These are phyloP conservation scores for Solanum clarkiae DNA, from an alignment of 257 asterid species.

Conservation along the genomic window DNA sequence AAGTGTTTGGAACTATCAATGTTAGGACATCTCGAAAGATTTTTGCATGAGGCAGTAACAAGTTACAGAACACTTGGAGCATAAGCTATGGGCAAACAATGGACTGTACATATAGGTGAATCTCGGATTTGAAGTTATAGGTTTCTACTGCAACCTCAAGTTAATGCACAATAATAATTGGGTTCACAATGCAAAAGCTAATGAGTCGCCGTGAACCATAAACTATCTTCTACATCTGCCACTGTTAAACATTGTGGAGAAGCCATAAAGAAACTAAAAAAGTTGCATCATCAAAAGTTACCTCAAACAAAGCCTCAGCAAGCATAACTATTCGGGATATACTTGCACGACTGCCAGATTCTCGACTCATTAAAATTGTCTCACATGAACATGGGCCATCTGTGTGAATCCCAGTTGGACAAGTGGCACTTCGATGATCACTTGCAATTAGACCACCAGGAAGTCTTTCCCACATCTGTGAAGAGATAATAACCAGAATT, in stretches of 20 bases:
- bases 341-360: constrained; percentile 61
- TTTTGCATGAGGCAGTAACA: neutral
- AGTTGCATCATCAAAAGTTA: constrained; percentile 8
- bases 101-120: neutral
- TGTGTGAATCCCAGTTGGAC: constrained; percentile 70
- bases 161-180: neutral
- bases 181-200: neutral
- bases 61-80: neutral
- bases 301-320: constrained; percentile 97
- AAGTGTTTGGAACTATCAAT: neutral
- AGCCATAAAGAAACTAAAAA: neutral
- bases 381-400: constrained; percentile 74
- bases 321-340: constrained; percentile 83
- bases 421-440: constrained; percentile 31
- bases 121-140: neutral
- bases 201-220: neutral
- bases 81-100: neutral
- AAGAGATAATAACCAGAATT: neutral
- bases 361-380: constrained; percentile 36
- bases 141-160: neutral
- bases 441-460: constrained; percentile 34
- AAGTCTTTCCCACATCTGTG: constrained; percentile 69
- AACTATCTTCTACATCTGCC: neutral
- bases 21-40: neutral
- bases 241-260: neutral